Conservation (phyloP, 768 basidiomycete species). For the Amanita inopinata region DNA sequence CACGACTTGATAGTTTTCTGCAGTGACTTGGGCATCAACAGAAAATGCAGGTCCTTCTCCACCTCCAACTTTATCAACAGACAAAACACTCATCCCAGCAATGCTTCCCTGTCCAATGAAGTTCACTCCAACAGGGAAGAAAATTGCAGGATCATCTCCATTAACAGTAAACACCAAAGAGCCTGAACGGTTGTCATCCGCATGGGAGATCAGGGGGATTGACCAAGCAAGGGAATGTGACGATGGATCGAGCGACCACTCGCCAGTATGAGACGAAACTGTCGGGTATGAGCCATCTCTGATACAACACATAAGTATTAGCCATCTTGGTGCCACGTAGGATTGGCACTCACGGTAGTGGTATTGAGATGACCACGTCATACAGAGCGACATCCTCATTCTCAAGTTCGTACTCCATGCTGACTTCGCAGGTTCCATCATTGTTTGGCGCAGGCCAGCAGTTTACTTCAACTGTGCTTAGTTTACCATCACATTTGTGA, state of each 20-base stretch:
- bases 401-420: constrained; percentile 95
- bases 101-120: constrained; percentile 79
- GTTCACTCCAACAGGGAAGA: constrained; percentile 86
- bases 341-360: constrained; percentile 85
- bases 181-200: constrained; percentile 59
- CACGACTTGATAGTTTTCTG: constrained; percentile 51
- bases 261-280: constrained; percentile 64
- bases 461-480: constrained; percentile 54
- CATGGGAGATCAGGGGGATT: constrained; percentile 53
- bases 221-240: constrained; percentile 83
- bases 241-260: constrained; percentile 75
- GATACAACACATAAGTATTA: background rate
- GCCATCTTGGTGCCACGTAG: constrained; percentile 1
- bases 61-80: constrained; percentile 43
- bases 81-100: constrained; percentile 60
- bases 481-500: constrained; percentile 4
- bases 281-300: constrained; percentile 81
- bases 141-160: constrained; percentile 72
- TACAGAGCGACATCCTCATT: constrained; percentile 70
- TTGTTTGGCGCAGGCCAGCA: constrained; percentile 94
- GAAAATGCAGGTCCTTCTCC: constrained; percentile 34
- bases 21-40: constrained; percentile 42
- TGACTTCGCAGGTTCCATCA: constrained; percentile 89
- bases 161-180: constrained; percentile 86
- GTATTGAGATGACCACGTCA: constrained; percentile 85